phyloP scores from a whole-genome alignment of 768 basidiomycete species.

The Mycena maculata region DNA sequence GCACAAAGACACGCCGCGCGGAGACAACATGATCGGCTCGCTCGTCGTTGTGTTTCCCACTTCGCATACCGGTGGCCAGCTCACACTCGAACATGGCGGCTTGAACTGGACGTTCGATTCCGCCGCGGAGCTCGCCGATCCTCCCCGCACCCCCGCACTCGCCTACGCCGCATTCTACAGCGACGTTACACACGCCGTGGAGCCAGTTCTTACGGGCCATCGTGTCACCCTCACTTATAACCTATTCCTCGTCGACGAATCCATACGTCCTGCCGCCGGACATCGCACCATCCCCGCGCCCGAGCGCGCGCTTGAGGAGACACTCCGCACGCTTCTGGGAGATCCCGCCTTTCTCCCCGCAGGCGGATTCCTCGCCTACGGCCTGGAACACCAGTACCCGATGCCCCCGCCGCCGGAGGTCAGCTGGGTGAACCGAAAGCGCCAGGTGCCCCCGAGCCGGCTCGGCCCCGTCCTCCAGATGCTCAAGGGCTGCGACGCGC shows the following conservation, averaged over 20 bases:
- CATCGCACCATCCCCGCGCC: background rate
- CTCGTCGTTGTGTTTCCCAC: constrained; percentile 54
- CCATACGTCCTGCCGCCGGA: background rate
- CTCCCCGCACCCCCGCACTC: background rate
- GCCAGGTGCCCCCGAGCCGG: background rate
- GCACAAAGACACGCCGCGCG: background rate
- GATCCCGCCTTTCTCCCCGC: background rate
- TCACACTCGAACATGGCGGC: constrained; percentile 39
- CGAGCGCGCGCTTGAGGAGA: background rate
- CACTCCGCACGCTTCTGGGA: background rate
- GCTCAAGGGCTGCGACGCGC: constrained; percentile 22
- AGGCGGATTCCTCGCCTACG: constrained; percentile 14
- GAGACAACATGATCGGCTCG: constrained; percentile 32
- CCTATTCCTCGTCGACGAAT: background rate
- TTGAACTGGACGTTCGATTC: constrained; percentile 48
- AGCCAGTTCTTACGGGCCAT: no score
- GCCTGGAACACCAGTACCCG: constrained; percentile 25
- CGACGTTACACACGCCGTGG: background rate
- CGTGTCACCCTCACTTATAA: no score
- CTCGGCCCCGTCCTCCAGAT: constrained; percentile 6
- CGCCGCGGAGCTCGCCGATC: constrained; percentile 28
- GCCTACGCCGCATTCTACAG: background rate
- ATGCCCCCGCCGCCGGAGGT: background rate
- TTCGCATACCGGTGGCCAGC: constrained; percentile 49
- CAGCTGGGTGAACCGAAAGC: background rate